Evolutionary conservation across 495 filamentous ascomycete species (phyloP), one percentile per base, ranked within the genome.

Genomic region (Neurospora sp.): DNA sequence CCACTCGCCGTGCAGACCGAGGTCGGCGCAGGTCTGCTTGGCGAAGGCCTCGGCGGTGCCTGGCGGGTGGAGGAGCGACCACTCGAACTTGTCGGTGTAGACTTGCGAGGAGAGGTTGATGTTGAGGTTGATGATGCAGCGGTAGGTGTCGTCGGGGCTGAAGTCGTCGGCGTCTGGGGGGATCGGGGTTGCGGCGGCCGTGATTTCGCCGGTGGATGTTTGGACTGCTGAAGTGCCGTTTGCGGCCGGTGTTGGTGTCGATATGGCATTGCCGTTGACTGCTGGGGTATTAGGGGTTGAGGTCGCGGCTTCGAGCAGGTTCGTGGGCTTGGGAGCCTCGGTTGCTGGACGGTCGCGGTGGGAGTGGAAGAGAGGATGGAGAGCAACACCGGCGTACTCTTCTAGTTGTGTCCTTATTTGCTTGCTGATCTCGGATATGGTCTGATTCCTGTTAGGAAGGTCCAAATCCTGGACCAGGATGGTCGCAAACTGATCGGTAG

Each of bases 41-140:
- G 96, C 96, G 81, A 98, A 98, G 46, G 90, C 88, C 81, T 99
- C 96, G 11, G 96, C 93, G 72, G 96, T 91, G 16, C 96, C 94
- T 1, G 92, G 90, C 5, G 94, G 94, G 79, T 98, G 94, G 10
- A 98, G 88, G 5, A 99, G 85, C 20, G 96, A 98, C 96, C 96
- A 99, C 80, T 99, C 96, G 76, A 99, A 98, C 80, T 93, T 97
- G 86, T 99, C 96, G 5, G 92, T 95, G 82, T 97, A 98, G 20
- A 98, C 89, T 72, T 92, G 90, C 74, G 97, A 97, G 70, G 92
- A 91, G 27, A 98, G 88, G 76, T 97, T 97, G 77, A 99, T 94
- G 81, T 92, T 97, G 31, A 99, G 87, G 70, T 86, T 93, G 78
- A 98, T 89, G 79, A 98, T 90, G 79, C 94, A 97, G 72, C 94